These are phyloP conservation scores for Dimocarpus longan DNA, from an alignment of 345 rosid genomes.

Conservation along the genomic window DNA sequence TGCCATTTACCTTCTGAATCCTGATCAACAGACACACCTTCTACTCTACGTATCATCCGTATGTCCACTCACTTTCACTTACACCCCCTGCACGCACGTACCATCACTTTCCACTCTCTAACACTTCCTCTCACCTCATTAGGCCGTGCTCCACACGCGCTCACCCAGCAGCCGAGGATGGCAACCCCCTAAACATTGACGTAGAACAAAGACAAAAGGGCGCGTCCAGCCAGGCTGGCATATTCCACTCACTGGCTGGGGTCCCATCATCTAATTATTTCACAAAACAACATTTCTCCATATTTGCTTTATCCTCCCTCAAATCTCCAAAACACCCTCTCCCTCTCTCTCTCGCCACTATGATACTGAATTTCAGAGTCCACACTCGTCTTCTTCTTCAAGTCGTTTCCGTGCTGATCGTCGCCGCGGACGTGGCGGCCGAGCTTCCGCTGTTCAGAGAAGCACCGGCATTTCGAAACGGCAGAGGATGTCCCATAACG, in stretches of 20 bases:
- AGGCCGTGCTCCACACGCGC: not conserved
- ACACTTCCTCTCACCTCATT: not conserved
- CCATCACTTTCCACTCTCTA: not conserved
- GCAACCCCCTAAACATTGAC: not conserved
- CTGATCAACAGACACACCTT: no score
- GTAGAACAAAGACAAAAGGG: not conserved
- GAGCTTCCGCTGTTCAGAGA: slow-evolving; percentile 55
- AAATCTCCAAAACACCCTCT: not conserved
- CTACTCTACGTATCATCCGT: no score
- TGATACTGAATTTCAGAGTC: not conserved
- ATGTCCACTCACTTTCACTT: no score
- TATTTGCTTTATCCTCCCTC: not conserved
- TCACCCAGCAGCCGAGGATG: no score
- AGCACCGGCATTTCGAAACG: slow-evolving; percentile 80
- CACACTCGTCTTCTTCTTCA: not conserved
- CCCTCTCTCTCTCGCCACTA: not conserved
- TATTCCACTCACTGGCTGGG: not conserved
- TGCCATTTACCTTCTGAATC: not conserved
- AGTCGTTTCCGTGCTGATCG: slow-evolving; percentile 2
- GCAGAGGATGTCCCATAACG: slow-evolving; percentile 53
- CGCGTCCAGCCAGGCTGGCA: slow-evolving; percentile 57
- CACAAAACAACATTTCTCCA: not conserved
- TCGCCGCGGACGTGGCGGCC: slow-evolving; percentile 11
- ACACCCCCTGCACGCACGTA: no score
- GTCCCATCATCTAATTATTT: not conserved